Conservation (phyloP, 2,329 filamentous ascomycete genomes). For the Amylocarpus encephaloides region DNA sequence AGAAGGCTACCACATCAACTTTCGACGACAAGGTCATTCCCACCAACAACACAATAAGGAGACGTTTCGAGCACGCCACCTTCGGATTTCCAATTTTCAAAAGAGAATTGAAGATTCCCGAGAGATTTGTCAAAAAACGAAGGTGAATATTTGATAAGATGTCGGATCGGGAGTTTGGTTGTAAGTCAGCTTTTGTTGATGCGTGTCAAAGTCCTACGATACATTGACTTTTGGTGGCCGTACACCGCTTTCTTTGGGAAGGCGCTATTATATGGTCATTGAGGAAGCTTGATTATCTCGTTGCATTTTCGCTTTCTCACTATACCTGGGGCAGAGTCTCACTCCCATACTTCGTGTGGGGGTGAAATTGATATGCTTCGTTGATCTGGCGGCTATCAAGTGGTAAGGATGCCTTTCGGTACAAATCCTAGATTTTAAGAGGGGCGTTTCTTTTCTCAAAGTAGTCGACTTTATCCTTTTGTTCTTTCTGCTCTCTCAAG, state of each 20-base stretch:
- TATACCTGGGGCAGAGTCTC: no score
- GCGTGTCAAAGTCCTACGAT: background rate
- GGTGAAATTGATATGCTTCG: no score
- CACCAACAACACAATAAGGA: background rate
- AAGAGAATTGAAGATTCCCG: background rate
- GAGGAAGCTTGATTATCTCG: no score
- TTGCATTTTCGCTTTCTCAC: no score
- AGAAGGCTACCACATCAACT: constrained; percentile 1
- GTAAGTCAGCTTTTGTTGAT: constrained; percentile 37
- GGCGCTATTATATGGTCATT: background rate
- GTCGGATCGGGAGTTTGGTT: constrained; percentile 62
- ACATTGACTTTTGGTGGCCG: background rate
- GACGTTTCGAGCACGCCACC: background rate
- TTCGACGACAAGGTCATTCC: background rate
- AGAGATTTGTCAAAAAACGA: no score
- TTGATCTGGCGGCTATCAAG: no score
- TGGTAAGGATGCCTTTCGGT: no score
- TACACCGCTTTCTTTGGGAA: background rate
- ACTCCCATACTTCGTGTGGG: no score
- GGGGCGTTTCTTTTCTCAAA: no score
- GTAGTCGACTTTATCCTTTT: constrained; percentile 1
- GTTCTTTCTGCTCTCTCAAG: background rate
- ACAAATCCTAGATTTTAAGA: no score
- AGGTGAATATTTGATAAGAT: constrained; percentile 34
- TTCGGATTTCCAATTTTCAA: background rate